phyloP scores from a whole-genome alignment of 495 filamentous ascomycete species.

The Trypethelium eluteriae region DNA sequence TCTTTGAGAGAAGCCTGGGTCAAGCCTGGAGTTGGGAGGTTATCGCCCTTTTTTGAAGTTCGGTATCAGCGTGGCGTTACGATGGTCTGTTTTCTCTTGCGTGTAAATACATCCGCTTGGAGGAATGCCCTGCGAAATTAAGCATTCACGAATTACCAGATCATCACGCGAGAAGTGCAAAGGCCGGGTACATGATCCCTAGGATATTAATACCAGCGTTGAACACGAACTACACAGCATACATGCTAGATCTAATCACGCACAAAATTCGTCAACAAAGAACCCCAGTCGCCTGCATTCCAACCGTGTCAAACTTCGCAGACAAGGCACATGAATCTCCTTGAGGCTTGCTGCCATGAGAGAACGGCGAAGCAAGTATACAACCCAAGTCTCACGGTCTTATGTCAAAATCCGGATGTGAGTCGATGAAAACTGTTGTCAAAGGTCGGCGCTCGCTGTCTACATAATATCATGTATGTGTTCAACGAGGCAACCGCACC shows the following conservation, averaged over 20 bases:
- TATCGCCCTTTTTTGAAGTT: too few relatives aligned
- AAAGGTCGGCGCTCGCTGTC: not conserved
- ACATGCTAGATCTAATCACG: not conserved
- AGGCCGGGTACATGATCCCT: not conserved
- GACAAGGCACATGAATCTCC: not conserved
- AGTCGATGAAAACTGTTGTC: not conserved
- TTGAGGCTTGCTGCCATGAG: not conserved
- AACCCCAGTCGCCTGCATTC: not conserved
- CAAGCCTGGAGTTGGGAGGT: too few relatives aligned
- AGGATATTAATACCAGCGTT: not conserved
- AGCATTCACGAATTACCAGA: too few relatives aligned
- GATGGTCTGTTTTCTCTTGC: too few relatives aligned
- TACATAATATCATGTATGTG: slow-evolving; percentile 3
- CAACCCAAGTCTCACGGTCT: too few relatives aligned
- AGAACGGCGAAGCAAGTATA: not conserved
- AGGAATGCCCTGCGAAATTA: too few relatives aligned
- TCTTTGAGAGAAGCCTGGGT: not conserved
- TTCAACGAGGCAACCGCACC: not conserved
- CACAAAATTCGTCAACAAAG: not conserved
- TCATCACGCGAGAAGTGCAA: too few relatives aligned
- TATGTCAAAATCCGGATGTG: not conserved
- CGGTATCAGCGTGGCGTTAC: too few relatives aligned
- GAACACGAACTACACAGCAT: not conserved
- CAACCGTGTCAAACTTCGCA: not conserved
- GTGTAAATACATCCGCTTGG: too few relatives aligned